phyloP scores from a whole-genome alignment of 2,329 filamentous ascomycete species.

The Phaeosphaeriaceae sp. region DNA sequence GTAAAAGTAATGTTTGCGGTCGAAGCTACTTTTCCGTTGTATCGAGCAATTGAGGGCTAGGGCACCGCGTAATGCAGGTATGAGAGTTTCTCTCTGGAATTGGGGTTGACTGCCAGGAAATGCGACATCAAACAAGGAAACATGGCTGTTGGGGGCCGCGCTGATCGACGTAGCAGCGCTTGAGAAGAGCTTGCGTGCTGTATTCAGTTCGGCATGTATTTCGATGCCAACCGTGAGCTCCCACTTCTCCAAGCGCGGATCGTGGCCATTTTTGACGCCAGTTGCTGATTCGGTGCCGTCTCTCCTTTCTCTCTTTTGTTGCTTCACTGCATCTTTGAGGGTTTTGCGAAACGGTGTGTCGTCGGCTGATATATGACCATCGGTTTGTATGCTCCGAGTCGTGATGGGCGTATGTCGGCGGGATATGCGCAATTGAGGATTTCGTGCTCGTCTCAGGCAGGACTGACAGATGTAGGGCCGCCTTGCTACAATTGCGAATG shows the following conservation, averaged over 20 bases:
- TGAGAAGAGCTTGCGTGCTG: conserved; percentile 88
- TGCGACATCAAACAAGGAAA: conserved; percentile 86
- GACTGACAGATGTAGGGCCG: conserved; percentile 38
- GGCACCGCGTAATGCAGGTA: conserved; percentile 90
- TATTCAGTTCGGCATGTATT: conserved; percentile 96
- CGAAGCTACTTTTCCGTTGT: conserved; percentile 80
- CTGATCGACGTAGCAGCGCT: conserved; percentile 58
- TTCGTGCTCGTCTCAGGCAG: conserved; percentile 31
- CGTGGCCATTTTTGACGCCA: conserved; percentile 7
- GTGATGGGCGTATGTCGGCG: neutral
- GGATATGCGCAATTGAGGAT: conserved; percentile 20
- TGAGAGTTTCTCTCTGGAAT: conserved; percentile 81
- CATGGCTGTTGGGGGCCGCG: conserved; percentile 81
- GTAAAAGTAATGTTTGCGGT: conserved; percentile 98
- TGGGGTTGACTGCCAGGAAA: conserved; percentile 87
- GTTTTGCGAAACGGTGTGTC: conserved; percentile 45
- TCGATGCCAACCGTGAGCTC: conserved; percentile 96
- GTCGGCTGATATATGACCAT: conserved; percentile 27
- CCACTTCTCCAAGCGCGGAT: conserved; percentile 66
- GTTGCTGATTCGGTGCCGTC: conserved; percentile 7
- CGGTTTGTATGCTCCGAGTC: conserved; percentile 33
- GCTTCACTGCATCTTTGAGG: conserved; percentile 48
- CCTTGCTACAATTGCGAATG: conserved; percentile 27
- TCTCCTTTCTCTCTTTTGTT: conserved; percentile 35
- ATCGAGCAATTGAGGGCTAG: conserved; percentile 82